Conservation (phyloP, 1,139 yeast species). For the Kurtzmaniella quercitrusa region DNA sequence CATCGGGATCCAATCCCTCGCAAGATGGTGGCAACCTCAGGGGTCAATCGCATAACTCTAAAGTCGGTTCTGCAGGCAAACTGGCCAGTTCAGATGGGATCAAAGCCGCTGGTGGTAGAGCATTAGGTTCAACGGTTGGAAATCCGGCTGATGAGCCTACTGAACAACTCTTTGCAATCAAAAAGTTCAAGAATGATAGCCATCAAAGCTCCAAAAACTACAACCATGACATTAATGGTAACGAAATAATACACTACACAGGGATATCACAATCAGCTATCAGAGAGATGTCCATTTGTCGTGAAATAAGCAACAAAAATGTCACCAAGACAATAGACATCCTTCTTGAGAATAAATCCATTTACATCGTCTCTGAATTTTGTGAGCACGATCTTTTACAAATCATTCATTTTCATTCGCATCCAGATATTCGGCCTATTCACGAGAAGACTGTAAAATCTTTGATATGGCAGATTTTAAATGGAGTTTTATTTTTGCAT, state of each 20-base stretch:
- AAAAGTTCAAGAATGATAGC: conserved; percentile 90
- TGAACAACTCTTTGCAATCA: conserved; percentile 65
- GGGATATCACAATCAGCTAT: conserved; percentile 97
- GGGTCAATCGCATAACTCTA: too few species aligned
- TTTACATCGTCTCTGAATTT: conserved; percentile 91
- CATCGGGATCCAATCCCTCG: too few species aligned
- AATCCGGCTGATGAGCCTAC: background rate
- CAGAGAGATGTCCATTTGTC: conserved; percentile 91
- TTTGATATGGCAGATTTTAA: conserved; percentile 84
- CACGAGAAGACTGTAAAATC: conserved; percentile 78
- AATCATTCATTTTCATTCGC: conserved; percentile 90
- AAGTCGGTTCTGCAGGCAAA: conserved; percentile 5
- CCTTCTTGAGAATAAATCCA: conserved; percentile 83
- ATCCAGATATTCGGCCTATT: conserved; percentile 76
- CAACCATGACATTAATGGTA: conserved; percentile 51
- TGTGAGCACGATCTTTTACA: conserved; percentile 95
- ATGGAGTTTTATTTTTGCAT: conserved; percentile 88
- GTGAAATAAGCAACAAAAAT: conserved; percentile 79
- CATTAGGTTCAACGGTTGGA: background rate
- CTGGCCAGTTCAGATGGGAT: background rate
- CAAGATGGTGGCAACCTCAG: background rate
- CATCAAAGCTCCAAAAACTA: conserved; percentile 44
- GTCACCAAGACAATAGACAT: conserved; percentile 78
- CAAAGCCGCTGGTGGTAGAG: background rate
- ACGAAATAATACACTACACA: conserved; percentile 80